Conservation (phyloP, 208 protist genomes). For the Trypanosoma platydactyli region DNA sequence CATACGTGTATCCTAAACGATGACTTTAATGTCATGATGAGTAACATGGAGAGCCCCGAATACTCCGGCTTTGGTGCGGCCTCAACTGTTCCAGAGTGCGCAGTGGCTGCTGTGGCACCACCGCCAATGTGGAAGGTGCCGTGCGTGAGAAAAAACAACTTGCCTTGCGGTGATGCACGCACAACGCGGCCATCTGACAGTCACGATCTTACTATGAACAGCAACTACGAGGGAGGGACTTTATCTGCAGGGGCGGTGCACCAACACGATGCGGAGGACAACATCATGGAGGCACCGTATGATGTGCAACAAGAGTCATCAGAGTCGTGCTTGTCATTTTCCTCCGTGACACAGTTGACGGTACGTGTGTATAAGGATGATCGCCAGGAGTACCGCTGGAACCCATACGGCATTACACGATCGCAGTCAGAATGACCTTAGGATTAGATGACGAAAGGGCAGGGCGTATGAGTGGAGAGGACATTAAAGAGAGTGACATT, state of each 20-base stretch:
- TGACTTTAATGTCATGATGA: not conserved
- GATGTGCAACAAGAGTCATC: not conserved
- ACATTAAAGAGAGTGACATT: too few species aligned
- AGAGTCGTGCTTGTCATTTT: not conserved
- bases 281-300: not conserved
- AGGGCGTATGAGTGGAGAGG: too few species aligned
- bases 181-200: slow-evolving; percentile 10
- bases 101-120: not conserved
- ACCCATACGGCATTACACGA: slow-evolving; percentile 12
- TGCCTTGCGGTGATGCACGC: not conserved
- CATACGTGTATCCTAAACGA: not conserved
- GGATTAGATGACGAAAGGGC: too few species aligned
- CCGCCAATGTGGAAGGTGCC: not conserved
- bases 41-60: not conserved
- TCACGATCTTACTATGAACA: not conserved
- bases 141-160: not conserved
- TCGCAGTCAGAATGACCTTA: not conserved
- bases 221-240: not conserved
- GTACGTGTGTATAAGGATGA: slow-evolving; percentile 15
- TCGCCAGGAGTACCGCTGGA: slow-evolving; percentile 13
- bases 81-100: not conserved
- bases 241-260: not conserved
- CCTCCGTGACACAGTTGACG: not conserved
- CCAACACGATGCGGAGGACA: not conserved
- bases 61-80: not conserved